Evolutionary conservation across 1,284 basidiomycete genomes (phyloP), one percentile per base, ranked within the genome.

Genomic region (Ganoderma sp.): DNA sequence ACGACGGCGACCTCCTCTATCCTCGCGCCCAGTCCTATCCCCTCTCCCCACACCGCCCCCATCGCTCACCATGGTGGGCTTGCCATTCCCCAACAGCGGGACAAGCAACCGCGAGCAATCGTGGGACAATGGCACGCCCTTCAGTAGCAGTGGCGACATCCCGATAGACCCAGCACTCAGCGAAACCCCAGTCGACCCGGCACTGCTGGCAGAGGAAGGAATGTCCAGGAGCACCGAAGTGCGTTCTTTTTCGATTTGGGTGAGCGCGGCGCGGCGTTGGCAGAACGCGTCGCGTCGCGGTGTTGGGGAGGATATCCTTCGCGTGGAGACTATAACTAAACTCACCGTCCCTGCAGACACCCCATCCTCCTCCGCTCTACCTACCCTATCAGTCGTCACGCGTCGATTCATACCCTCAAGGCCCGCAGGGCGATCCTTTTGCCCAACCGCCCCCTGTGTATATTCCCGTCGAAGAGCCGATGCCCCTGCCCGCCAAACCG

Each of bases 371-470:
- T 41, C 62, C 69, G 32, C 67, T 67, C 56, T 68, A 69, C 64
- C 71, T 69, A 48, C 63, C 71, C 54, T 67, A 67, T 32, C 67
- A 68, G 56, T 65, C 63, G 62, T 71, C 71, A 34, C 76, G 69
- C 64, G 69, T 71, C 60, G 71, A 75, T 25, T 78, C 87, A 67
- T 92, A 91, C 75, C 84, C 88, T 45, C 87, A 90, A 78, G 90
- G 87, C 25, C 92, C 92, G 19, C 90, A 91, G 75, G 91, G 92
- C 69, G 92, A 93, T 80, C 91, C 91, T 45, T 93, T 93, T 77
- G 89, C 90, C 62, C 86, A 85, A 70, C 85, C 85, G 66, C 81
- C 82, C 59, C 81, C 81, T 67, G 77, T 83, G 63, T 90, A 83
- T 81, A 81, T 88, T 68, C 84, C 83, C 67, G 79, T 85, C 68